Evolutionary conservation across 2,329 filamentous ascomycete genomes (phyloP).

Genomic region (Ophiostoma montium): DNA sequence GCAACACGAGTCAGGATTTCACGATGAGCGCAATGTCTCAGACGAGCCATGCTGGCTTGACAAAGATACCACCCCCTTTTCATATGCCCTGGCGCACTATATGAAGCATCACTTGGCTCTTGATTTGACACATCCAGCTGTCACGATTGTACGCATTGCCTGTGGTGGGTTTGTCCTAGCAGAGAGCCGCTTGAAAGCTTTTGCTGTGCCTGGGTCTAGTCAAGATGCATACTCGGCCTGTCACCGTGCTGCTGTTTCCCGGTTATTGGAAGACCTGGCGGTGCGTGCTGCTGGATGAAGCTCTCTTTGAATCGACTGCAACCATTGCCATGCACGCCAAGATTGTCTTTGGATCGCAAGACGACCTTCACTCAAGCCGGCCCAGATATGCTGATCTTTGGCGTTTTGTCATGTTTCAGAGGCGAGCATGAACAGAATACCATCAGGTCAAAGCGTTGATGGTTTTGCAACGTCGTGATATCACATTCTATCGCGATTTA

Average conservation of each 20-base stretch:
- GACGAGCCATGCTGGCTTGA: neutral
- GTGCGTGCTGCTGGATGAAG: constrained; percentile 3
- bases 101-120: constrained; percentile 38
- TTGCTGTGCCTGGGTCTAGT: constrained; percentile 9
- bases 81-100: constrained; percentile 34
- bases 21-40: too few species aligned
- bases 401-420: too few species aligned
- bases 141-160: constrained; percentile 36
- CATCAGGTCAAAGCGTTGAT: too few species aligned
- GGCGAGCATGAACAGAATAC: too few species aligned
- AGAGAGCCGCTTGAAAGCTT: constrained; percentile 37
- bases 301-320: too few species aligned
- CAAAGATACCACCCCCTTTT: constrained; percentile 27
- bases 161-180: constrained; percentile 42
- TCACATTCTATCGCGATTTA: too few species aligned
- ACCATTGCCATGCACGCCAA: too few species aligned
- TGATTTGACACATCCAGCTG: constrained; percentile 40
- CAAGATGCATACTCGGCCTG: neutral
- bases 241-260: neutral
- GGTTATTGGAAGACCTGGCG: constrained; percentile 4
- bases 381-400: too few species aligned
- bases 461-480: neutral
- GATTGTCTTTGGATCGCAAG: too few species aligned
- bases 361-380: too few species aligned
- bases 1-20: constrained; percentile 6